phyloP scores from a whole-genome alignment of 1,139 yeast species.

The Magnusiomyces fungicola region DNA sequence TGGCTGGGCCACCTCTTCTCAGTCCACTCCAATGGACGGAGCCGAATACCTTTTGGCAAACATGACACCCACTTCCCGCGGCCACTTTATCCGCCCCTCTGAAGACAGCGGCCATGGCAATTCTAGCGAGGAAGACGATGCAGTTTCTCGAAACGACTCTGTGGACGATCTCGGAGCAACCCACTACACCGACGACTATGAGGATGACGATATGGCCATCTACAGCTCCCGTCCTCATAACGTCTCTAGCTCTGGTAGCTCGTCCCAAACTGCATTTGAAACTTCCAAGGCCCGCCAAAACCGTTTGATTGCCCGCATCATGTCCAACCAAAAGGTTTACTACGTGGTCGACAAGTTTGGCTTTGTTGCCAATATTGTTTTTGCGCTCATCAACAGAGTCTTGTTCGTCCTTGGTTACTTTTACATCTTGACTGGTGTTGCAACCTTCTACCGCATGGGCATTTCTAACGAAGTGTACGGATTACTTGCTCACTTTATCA shows the following conservation, averaged over 20 bases:
- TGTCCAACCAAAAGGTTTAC: conserved; percentile 29
- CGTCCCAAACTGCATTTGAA: conserved; percentile 5
- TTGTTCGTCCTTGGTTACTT: conserved; percentile 53
- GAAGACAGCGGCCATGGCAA: conserved; percentile 26
- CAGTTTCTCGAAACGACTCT: conserved; percentile 7
- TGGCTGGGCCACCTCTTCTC: conserved; percentile 34
- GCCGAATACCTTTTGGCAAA: conserved; percentile 29
- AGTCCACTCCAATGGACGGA: conserved; percentile 32
- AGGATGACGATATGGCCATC: conserved; percentile 14
- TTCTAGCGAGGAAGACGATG: background rate
- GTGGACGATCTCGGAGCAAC: conserved; percentile 7
- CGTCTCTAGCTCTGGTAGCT: background rate
- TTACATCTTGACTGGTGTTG: conserved; percentile 67
- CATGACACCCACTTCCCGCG: conserved; percentile 12
- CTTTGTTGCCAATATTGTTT: conserved; percentile 34
- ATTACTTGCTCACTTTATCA: conserved; percentile 87
- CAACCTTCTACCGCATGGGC: conserved; percentile 66
- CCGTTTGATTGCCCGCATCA: conserved; percentile 22
- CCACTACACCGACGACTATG: conserved; percentile 15
- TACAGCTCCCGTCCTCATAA: background rate
- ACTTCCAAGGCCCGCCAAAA: conserved; percentile 16
- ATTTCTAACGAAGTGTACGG: conserved; percentile 61
- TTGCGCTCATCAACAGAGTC: conserved; percentile 55
- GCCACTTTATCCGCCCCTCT: conserved; percentile 18
- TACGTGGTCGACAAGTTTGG: conserved; percentile 36